Base-by-base conservation (phyloP, 257 asterid genomes). In the Jaltomata sinuosa region DNA sequence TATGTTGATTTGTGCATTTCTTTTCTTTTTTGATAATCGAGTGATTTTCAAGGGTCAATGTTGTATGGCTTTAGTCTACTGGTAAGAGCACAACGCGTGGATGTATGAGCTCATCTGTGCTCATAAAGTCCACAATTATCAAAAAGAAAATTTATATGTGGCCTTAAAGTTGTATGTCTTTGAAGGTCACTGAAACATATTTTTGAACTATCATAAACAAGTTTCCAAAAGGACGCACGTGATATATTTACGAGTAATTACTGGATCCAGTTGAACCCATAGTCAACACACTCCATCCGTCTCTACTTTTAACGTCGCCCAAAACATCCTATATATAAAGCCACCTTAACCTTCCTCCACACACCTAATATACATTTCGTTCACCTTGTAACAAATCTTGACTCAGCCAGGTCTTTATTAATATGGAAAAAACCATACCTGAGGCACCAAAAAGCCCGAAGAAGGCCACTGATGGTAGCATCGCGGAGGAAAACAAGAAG, bases 401-500 rank as follows among this genome's bases (percentile, higher is more conserved):
- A 38, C 32, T 11, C 53, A 21, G 29, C 21, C 55, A 71, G 36
- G n/a, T 72, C n/a, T 42, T 15, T 22, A 69, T 19, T 38, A 38
- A 9, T 38, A 42, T 40, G 80, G 57, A 25, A 74, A 25, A 14
- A 15, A 69, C 25, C 61, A 85, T 87, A 86, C 86, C 86, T 85
- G 89, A 79, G 72, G 86, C 80, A 42, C 86, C 89, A 61, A 85
- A 55, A 10, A 36, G 59, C 16, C 40, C 1, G 11, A 50, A 8
- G 83, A 65, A 57, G 18, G 74, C 57, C 40, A 62, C 55, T 76
- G 57, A 25, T 40, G 47, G 42, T 8, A 79, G 72, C 55, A 31
- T 74, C 11, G 64, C 22, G 27, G 89, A 87, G 88, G 82, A 65
- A 54, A 89, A 89, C 85, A 84, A 80, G 78, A 64, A 57, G 62